These are phyloP conservation scores for Tricholoma furcatifolium DNA, from an alignment of 768 basidiomycete genomes.

Conservation along the genomic window DNA sequence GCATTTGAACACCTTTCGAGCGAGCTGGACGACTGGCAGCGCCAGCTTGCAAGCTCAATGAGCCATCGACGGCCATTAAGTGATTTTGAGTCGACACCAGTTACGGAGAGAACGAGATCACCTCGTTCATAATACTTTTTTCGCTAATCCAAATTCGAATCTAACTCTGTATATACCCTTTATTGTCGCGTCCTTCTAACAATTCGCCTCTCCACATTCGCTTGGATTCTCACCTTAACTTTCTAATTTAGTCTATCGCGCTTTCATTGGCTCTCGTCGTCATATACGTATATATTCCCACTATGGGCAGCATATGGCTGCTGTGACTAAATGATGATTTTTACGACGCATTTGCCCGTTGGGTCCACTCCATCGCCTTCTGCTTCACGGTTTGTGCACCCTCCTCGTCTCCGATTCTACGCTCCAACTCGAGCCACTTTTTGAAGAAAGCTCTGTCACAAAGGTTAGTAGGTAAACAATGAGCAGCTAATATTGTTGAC, in stretches of 20 bases:
- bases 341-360: conserved; percentile 42
- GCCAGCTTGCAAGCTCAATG: conserved; percentile 80
- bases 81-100: conserved; percentile 63
- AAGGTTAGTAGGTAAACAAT: conserved; percentile 3
- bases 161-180: conserved; percentile 50
- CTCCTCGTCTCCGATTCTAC: conserved; percentile 81
- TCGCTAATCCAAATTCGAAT: conserved; percentile 29
- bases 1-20: conserved; percentile 77
- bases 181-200: conserved; percentile 24
- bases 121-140: conserved; percentile 44
- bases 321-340: conserved; percentile 23
- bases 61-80: conserved; percentile 69
- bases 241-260: conserved; percentile 26
- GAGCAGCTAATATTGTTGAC: conserved; percentile 25
- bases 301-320: conserved; percentile 29
- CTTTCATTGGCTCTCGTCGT: conserved; percentile 27
- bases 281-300: conserved; percentile 33
- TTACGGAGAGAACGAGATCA: conserved; percentile 61
- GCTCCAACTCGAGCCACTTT: conserved; percentile 92
- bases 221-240: conserved; percentile 49
- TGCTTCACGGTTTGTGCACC: conserved; percentile 80
- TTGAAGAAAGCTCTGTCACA: conserved; percentile 85
- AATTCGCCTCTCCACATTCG: conserved; percentile 44
- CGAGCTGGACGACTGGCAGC: conserved; percentile 85
- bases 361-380: conserved; percentile 92